Conservation (phyloP, 1,139 yeast genomes). For the Saccharomyces hybrid region DNA sequence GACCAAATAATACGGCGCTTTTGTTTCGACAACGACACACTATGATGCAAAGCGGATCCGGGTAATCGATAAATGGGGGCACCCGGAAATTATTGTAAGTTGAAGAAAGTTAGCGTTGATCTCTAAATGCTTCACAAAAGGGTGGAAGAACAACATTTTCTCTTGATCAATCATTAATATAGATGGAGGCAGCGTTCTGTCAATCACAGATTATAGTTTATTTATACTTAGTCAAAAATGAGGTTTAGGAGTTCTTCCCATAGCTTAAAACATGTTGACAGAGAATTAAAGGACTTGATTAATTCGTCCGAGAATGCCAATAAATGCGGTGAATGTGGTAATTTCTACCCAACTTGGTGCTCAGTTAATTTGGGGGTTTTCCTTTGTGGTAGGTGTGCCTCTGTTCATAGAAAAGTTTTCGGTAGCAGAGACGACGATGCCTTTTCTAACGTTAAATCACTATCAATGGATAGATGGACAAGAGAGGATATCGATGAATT, state of each 20-base stretch:
- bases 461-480: constrained; percentile 75
- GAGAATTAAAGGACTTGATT: constrained; percentile 34
- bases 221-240: not conserved
- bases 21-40: not conserved
- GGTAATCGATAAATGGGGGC: not conserved
- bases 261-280: constrained; percentile 4
- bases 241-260: constrained; percentile 3
- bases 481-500: constrained; percentile 26
- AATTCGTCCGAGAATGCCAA: constrained; percentile 41
- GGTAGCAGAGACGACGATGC: constrained; percentile 28
- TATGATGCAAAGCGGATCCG: not conserved
- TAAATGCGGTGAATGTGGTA: constrained; percentile 68
- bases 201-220: not conserved
- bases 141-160: not conserved
- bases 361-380: constrained; percentile 44
- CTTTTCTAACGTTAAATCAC: constrained; percentile 32
- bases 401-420: constrained; percentile 37
- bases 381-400: constrained; percentile 72
- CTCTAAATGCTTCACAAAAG: not conserved
- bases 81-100: not conserved
- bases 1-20: not conserved
- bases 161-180: not conserved
- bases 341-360: constrained; percentile 47
- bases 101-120: not conserved
- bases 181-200: not conserved